Conservation (phyloP, 2,329 filamentous ascomycete genomes). For the Colletotrichum theobromicola region DNA sequence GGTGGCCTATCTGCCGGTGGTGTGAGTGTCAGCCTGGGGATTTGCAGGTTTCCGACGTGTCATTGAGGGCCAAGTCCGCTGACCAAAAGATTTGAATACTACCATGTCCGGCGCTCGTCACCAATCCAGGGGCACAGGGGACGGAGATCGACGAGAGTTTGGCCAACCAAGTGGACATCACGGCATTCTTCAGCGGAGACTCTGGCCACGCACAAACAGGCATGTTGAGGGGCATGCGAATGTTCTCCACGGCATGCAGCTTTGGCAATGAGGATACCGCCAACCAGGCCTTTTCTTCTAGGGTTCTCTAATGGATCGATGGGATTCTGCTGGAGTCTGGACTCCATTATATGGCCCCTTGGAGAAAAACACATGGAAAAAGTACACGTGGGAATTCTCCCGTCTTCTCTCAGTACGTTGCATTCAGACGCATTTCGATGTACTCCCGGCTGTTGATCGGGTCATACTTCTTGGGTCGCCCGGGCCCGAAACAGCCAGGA, state of each 20-base stretch:
- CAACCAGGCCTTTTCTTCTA: background rate
- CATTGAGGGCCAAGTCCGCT: background rate
- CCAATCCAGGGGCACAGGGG: background rate
- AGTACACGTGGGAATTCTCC: background rate
- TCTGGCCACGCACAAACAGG: background rate
- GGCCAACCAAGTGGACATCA: background rate
- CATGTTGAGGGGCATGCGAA: background rate
- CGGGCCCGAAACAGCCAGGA: constrained; percentile 46
- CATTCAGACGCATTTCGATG: constrained; percentile 29
- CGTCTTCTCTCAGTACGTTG: constrained; percentile 18
- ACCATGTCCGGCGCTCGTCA: background rate
- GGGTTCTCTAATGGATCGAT: background rate
- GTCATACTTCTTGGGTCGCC: constrained; percentile 53
- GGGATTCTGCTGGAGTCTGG: background rate
- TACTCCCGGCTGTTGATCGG: constrained; percentile 38
- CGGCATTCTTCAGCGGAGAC: background rate
- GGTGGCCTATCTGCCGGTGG: background rate
- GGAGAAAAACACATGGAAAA: background rate
- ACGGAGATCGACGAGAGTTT: background rate
- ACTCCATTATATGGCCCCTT: background rate
- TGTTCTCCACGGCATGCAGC: background rate
- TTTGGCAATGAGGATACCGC: background rate
- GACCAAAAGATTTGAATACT: background rate
- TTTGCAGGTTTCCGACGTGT: background rate
- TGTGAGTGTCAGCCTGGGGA: background rate